Percentiles rank a stretch among this genome's conserved stretches.
Conservation (phyloP, 2,329 filamentous ascomycete genomes). For the Penicillium psychrosexuale region DNA sequence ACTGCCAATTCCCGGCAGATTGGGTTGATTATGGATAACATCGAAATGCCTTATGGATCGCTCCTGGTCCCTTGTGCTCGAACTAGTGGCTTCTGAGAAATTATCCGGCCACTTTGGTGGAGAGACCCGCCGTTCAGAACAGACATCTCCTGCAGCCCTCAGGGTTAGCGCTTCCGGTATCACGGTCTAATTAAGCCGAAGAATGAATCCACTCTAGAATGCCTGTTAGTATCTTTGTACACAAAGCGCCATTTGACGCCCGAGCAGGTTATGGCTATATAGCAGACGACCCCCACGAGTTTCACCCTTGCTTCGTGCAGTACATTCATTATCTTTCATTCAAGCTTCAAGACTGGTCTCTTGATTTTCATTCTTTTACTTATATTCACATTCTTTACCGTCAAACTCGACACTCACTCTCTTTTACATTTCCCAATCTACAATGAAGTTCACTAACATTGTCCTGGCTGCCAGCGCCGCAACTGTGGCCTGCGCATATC, state of each 20-base stretch:
- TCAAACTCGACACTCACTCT: constrained; percentile 26
- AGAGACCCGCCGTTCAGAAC: constrained; percentile 6
- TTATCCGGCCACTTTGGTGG: neutral
- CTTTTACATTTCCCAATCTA: constrained; percentile 15
- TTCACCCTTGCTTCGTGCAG: constrained; percentile 1
- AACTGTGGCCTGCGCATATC: constrained; percentile 26
- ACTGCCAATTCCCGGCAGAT: neutral
- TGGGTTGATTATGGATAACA: constrained; percentile 3
- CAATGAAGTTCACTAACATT: constrained; percentile 31
- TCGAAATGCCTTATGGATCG: constrained; percentile 1
- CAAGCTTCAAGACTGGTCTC: constrained; percentile 24
- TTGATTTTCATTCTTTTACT: constrained; percentile 18
- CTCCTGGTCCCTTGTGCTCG: constrained; percentile 5
- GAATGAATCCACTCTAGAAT: constrained; percentile 15
- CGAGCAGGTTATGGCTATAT: constrained; percentile 8
- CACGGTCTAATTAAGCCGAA: constrained; percentile 5
- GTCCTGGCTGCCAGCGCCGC: constrained; percentile 31
- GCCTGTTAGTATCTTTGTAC: neutral
- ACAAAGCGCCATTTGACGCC: constrained; percentile 7
- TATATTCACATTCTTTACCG: constrained; percentile 16
- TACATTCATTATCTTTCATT: constrained; percentile 17
- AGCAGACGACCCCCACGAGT: neutral
- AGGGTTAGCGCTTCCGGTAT: constrained; percentile 4
- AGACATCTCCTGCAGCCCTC: neutral
- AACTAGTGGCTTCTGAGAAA: constrained; percentile 5